Evolutionary conservation across 768 basidiomycete species (phyloP).

Genomic region (Russula virescens): DNA sequence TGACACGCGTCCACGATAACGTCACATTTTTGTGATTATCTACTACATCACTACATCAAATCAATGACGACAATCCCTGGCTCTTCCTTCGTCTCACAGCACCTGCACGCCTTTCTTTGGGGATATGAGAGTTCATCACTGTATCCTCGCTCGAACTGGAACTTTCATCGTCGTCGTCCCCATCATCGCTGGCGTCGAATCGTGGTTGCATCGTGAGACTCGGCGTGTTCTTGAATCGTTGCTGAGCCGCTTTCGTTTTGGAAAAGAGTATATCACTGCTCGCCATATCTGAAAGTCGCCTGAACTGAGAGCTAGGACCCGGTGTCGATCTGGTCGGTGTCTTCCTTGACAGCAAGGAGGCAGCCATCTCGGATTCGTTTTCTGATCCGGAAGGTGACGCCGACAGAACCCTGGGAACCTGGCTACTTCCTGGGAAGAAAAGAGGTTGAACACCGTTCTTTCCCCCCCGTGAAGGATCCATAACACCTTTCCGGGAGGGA

Average conservation of each 20-base stretch:
- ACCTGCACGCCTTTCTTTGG: constrained; percentile 23
- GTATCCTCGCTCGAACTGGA: constrained; percentile 20
- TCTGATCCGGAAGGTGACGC: constrained; percentile 14
- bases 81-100: neutral
- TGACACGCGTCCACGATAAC: constrained; percentile 4
- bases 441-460: constrained; percentile 1
- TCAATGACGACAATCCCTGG: constrained; percentile 15
- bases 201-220: constrained; percentile 3
- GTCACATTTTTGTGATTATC: neutral
- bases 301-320: neutral
- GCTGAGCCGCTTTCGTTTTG: neutral
- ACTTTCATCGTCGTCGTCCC: constrained; percentile 17
- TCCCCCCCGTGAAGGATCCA: neutral
- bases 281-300: constrained; percentile 15
- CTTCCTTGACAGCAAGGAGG: constrained; percentile 3
- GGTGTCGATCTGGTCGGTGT: constrained; percentile 1
- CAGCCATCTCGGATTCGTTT: constrained; percentile 5
- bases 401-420: constrained; percentile 1
- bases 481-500: neutral
- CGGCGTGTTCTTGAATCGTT: neutral
- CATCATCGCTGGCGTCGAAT: neutral
- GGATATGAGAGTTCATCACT: constrained; percentile 17
- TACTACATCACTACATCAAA: too few species aligned
- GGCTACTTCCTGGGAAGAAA: constrained; percentile 23
- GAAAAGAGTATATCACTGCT: constrained; percentile 14